Evolutionary conservation across 371 early-diverging fungal genomes (phyloP).

Genomic region (Syncephalis fuscata): DNA sequence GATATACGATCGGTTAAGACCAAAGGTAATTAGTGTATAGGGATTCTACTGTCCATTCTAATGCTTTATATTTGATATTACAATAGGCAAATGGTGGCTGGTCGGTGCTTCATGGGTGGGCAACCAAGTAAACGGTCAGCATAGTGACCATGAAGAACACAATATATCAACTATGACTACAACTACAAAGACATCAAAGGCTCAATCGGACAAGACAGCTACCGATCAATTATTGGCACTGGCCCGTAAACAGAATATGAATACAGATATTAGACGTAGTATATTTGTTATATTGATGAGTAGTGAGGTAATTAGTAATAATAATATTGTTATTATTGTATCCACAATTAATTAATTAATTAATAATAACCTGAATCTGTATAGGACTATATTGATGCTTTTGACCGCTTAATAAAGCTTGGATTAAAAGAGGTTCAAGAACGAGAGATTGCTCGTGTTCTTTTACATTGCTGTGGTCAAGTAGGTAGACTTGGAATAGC

Average conservation of each 20-base stretch:
- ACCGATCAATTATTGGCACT: constrained; percentile 50
- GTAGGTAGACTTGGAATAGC: constrained; percentile 17
- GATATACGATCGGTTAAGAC: constrained; percentile 72
- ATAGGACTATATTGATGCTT: constrained; percentile 85
- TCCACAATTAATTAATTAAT: too few species aligned
- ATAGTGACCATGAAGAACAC: constrained; percentile 6
- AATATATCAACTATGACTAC: constrained; percentile 12
- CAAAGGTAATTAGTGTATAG: constrained; percentile 30
- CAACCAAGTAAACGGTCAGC: constrained; percentile 35
- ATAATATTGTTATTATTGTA: too few species aligned
- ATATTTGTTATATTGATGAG: constrained; percentile 87
- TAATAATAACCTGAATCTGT: not conserved
- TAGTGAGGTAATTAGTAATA: constrained; percentile 72
- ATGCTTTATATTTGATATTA: not conserved
- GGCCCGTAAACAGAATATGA: constrained; percentile 82
- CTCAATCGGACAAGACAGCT: constrained; percentile 27
- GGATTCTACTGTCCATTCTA: not conserved
- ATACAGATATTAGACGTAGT: constrained; percentile 83
- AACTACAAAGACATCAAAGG: constrained; percentile 18
- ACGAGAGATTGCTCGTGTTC: constrained; percentile 84
- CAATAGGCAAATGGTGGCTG: constrained; percentile 64
- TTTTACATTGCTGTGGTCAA: constrained; percentile 76
- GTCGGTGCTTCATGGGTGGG: constrained; percentile 71
- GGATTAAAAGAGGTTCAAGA: constrained; percentile 77
- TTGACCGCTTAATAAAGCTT: constrained; percentile 66